These are phyloP conservation scores for Corynespora cassiicola DNA, from an alignment of 2,329 filamentous ascomycete genomes.

Conservation along the genomic window DNA sequence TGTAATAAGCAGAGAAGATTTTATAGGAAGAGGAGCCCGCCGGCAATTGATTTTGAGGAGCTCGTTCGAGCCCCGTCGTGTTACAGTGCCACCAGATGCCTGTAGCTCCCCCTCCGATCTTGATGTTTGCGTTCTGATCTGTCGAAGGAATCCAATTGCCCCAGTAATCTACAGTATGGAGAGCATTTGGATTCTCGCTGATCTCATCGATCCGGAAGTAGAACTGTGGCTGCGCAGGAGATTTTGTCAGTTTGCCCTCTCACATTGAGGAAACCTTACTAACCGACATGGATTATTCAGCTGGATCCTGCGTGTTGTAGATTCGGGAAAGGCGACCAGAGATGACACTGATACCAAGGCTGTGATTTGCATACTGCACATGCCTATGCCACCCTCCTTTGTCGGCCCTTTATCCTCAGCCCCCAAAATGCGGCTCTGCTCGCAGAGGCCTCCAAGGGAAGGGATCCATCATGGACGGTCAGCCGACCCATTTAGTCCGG, in stretches of 20 bases:
- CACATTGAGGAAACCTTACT: constrained; percentile 9
- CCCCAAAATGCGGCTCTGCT: constrained; percentile 42
- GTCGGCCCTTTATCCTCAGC: constrained; percentile 32
- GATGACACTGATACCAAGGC: constrained; percentile 12
- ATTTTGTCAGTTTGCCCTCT: too few relatives aligned
- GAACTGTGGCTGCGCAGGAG: constrained; percentile 20
- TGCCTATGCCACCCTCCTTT: constrained; percentile 15
- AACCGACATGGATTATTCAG: constrained; percentile 24
- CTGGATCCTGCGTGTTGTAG: constrained; percentile 1
- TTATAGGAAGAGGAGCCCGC: constrained; percentile 9
- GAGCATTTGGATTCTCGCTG: constrained; percentile 9
- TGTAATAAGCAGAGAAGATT: constrained; percentile 28
- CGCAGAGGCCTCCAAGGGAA: constrained; percentile 5
- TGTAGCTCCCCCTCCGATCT: too few relatives aligned
- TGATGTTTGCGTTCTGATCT: too few relatives aligned
- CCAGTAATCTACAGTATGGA: background rate
- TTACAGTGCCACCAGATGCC: too few relatives aligned
- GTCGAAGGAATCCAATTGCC: constrained; percentile 26
- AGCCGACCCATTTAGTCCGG: constrained; percentile 29
- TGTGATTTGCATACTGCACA: constrained; percentile 14
- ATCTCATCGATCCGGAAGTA: constrained; percentile 37
- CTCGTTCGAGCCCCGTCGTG: too few relatives aligned
- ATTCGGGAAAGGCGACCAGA: constrained; percentile 1
- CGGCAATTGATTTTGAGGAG: too few relatives aligned
- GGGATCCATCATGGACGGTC: constrained; percentile 24